Conservation (phyloP, 2,329 filamentous ascomycete genomes). For the Xylaria digitata region DNA sequence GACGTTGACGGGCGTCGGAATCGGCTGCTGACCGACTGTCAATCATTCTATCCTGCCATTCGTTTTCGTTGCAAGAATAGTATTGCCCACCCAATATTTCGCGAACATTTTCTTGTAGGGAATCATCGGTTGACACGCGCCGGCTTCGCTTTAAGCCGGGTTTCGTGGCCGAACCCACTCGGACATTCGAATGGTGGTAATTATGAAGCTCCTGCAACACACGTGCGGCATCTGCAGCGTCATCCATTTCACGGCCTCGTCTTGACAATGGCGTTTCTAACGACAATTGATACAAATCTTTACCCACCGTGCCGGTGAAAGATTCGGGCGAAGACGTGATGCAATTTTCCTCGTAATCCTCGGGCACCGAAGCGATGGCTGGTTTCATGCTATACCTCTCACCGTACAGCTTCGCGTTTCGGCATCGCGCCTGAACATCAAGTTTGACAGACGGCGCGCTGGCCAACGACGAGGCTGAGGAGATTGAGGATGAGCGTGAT, state of each 20-base stretch:
- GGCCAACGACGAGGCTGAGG: conserved; percentile 69
- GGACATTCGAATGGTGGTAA: conserved; percentile 53
- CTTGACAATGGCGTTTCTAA: conserved; percentile 60
- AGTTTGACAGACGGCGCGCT: conserved; percentile 69
- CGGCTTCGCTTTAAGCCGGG: conserved; percentile 69
- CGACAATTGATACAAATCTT: conserved; percentile 62
- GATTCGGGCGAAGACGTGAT: conserved; percentile 68
- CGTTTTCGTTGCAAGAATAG: conserved; percentile 51
- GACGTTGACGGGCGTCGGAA: conserved; percentile 38
- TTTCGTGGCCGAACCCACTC: conserved; percentile 52
- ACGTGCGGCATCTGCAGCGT: conserved; percentile 66
- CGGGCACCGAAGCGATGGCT: conserved; percentile 67
- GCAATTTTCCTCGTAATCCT: conserved; percentile 64
- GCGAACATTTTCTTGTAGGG: conserved; percentile 75
- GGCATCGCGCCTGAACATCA: conserved; percentile 73
- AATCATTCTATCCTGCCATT: conserved; percentile 53
- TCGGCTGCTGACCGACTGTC: conserved; percentile 51
- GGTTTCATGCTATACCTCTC: conserved; percentile 66
- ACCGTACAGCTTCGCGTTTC: conserved; percentile 67
- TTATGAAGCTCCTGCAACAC: conserved; percentile 71
- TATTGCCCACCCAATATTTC: conserved; percentile 62
- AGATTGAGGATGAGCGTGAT: conserved; percentile 73
- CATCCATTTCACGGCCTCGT: conserved; percentile 62
- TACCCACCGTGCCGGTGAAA: conserved; percentile 64
- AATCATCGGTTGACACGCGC: conserved; percentile 66